Conservation (phyloP, 805 yeast species). For the Lipomyces orientalis region DNA sequence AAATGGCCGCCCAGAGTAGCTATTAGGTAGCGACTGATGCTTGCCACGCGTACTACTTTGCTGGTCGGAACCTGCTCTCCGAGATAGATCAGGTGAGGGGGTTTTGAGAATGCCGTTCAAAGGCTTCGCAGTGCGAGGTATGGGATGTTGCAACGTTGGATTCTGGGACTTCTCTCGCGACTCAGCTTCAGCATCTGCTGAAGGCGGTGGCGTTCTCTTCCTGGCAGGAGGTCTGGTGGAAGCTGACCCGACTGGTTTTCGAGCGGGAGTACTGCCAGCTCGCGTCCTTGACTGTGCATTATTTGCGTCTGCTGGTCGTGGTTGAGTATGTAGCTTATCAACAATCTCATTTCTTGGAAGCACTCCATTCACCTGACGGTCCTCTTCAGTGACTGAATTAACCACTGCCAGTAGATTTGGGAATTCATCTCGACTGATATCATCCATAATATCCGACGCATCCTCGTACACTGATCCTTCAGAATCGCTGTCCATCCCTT, state of each 20-base stretch:
- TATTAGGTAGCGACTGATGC: neutral
- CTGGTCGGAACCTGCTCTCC: neutral
- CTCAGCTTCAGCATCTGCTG: conserved; percentile 16
- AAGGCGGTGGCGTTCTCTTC: neutral
- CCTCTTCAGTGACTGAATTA: neutral
- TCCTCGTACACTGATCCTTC: conserved; percentile 9
- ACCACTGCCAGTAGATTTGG: conserved; percentile 18
- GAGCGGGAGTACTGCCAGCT: neutral
- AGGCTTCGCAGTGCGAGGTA: conserved; percentile 16
- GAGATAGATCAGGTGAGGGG: conserved; percentile 9
- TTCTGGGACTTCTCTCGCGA: conserved; percentile 19
- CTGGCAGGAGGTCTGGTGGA: neutral
- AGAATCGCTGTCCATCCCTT: conserved; percentile 1
- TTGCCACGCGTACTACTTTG: neutral
- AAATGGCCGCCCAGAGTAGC: conserved; percentile 5
- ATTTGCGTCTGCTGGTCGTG: neutral
- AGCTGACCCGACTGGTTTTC: conserved; percentile 7
- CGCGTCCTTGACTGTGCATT: neutral
- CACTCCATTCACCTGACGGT: neutral
- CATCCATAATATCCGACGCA: conserved; percentile 3
- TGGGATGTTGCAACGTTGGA: conserved; percentile 23
- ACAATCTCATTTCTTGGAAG: conserved; percentile 64
- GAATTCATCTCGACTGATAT: neutral
- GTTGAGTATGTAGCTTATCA: conserved; percentile 58
- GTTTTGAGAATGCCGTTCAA: conserved; percentile 11